Evolutionary conservation across 2,329 filamentous ascomycete species (phyloP), one percentile per base, ranked within the genome.

Genomic region (Colletotrichum magnum): DNA sequence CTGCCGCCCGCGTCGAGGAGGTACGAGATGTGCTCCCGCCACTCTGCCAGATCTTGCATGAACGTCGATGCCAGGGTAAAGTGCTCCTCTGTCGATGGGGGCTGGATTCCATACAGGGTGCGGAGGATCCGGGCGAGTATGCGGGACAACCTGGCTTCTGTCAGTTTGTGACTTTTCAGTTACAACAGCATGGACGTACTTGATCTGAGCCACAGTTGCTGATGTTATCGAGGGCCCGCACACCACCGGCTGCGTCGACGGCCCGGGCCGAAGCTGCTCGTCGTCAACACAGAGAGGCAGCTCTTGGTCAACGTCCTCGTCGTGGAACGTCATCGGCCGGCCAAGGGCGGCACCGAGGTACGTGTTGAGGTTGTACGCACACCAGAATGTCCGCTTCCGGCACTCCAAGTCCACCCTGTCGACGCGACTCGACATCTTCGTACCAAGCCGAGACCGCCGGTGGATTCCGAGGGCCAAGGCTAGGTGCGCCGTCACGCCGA

Each of bases 301-400:
- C 24, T 88, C 85, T 70, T 90, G 88, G 68, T 91, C 89, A 60
- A 91, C 89, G 60, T 91, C 89, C 53, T 91, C 88, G 56, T 91
- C 88, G 69, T 89, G 89, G 53, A 91, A 88, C 2, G 88, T 83
- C 16, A 86, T 79, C 1, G 90, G 90, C 18, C 89, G 81, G 1
- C 90, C 90, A 9, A 91, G 83, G 60, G 88, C 86, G 21, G 88
- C 86, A 60, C 89, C 89, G 4, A 92, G 81, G 69, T 92, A 91
- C 48, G 87, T 89, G 74, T 92, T 89, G 2, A 92, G 78, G 16
- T 85, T 87, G 73, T 92, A 92, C 0, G 87, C 86, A 41, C 86
- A 88, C 90, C 90, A 92, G 58, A 92, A 91, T 0, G 88, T 82
- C 0, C 82, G 74, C 26, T 79, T 78, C 3, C 81, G 76, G 64